These are phyloP conservation scores for Hyphopichia khmerensis DNA, from an alignment of 1,139 yeast genomes.

Conservation along the genomic window DNA sequence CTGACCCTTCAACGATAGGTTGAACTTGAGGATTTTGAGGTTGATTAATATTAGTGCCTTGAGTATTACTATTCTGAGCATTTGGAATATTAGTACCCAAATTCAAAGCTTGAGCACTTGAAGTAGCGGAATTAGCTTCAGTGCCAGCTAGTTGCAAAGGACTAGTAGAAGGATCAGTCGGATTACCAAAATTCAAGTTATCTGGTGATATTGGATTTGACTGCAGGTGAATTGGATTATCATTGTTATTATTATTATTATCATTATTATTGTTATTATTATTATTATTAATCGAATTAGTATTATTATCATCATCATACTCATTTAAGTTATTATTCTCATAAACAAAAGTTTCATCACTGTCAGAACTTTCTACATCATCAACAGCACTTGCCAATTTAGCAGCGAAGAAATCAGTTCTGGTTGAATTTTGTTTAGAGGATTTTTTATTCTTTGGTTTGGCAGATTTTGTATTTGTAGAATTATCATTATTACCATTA, in stretches of 20 bases:
- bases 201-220: background rate
- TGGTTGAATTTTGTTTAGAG: slow-evolving; percentile 43
- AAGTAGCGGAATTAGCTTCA: background rate
- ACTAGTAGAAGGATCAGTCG: background rate
- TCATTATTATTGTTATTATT: slow-evolving; percentile 13
- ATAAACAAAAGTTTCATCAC: slow-evolving; percentile 92
- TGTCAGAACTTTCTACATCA: slow-evolving; percentile 81
- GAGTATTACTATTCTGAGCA: too few species aligned
- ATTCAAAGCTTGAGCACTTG: too few species aligned
- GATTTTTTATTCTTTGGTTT: slow-evolving; percentile 19
- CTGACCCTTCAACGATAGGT: background rate
- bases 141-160: background rate
- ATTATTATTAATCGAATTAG: slow-evolving; percentile 7
- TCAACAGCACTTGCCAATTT: slow-evolving; percentile 91
- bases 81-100: too few species aligned
- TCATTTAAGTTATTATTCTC: slow-evolving; percentile 49
- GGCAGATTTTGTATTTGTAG: slow-evolving; percentile 5
- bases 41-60: background rate
- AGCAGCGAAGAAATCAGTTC: slow-evolving; percentile 94
- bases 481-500: background rate
- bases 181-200: background rate
- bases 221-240: background rate
- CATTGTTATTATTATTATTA: slow-evolving; percentile 4
- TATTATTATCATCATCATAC: slow-evolving; percentile 11
- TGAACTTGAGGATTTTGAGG: background rate